Evolutionary conservation across 495 filamentous ascomycete genomes (phyloP), one percentile per base, ranked within the genome.

Genomic region (Lasiosphaeris hirsuta): DNA sequence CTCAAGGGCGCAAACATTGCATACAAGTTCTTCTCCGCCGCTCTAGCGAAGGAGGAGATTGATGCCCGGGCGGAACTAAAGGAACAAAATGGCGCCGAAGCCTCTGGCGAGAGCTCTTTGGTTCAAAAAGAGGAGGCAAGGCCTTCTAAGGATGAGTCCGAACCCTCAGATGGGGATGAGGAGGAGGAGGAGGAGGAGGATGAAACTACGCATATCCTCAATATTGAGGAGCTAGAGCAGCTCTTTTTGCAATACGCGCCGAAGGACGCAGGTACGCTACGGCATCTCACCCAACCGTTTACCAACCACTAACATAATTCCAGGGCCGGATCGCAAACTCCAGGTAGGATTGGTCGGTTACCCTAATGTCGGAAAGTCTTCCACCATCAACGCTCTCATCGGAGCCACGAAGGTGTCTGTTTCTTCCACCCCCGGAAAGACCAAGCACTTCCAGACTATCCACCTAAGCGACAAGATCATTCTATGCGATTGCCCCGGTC

Each of bases 391-490:
- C 75, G 93, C 95, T 10, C 84, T 99, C 40, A 90, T 97, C 56
- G 95, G 95, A 50, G 88, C 95, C 53, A 97, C 96, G 81, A 97
- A 97, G 75, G 95, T 99, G 4, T 97, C 93, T 2, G 95, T 99
- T 40, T 97, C 95, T 39, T 86, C 93, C 30, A 99, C 95, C 2
- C 95, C 95, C 6, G 95, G 95, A 56, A 99, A 97, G 73, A 99
- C 95, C 9, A 99, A 99, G 76, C 95, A 99, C 66, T 99, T 99
- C 77, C 95, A 99, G 71, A 99, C 95, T 14, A 91, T 99, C 61
- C 93, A 96, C 70, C 81, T 97, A 46, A 92, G 88, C 59, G 86
- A 92, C 13, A 81, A 85, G 59, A 89, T 97, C 60, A 83, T 97
- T 62, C 81, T 99, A 17, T 97, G 95, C 75, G 95, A 99, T 85